These are phyloP conservation scores for Truncatella angustata DNA, from an alignment of 2,329 filamentous ascomycete species.

Conservation along the genomic window DNA sequence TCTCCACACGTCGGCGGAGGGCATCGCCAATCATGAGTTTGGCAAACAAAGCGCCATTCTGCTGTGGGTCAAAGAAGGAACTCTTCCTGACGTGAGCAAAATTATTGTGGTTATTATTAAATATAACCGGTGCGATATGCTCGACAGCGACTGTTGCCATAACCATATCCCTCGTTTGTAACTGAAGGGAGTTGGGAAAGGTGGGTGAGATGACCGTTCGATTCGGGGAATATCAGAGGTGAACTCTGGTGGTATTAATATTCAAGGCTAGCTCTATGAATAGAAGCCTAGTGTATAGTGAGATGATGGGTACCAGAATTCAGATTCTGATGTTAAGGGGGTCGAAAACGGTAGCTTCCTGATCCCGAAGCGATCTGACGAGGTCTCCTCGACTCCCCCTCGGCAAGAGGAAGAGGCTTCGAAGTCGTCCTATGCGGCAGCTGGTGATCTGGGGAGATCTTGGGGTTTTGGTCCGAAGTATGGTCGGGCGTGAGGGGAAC, in stretches of 20 bases:
- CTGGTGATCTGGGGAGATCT: conserved; percentile 67
- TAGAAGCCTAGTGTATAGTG: conserved; percentile 15
- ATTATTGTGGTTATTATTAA: conserved; percentile 42
- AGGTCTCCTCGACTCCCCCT: conserved; percentile 99
- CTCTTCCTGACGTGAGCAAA: conserved; percentile 34
- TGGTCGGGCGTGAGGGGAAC: conserved; percentile 50
- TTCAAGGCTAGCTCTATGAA: neutral
- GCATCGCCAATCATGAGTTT: conserved; percentile 85
- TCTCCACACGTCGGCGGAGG: conserved; percentile 79
- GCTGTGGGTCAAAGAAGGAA: conserved; percentile 35
- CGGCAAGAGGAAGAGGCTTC: conserved; percentile 98
- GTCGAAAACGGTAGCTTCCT: conserved; percentile 92
- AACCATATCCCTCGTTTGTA: conserved; percentile 56
- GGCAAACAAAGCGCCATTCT: conserved; percentile 49
- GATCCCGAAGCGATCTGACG: conserved; percentile 87
- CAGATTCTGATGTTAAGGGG: conserved; percentile 71
- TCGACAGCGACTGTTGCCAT: conserved; percentile 62
- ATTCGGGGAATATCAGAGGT: conserved; percentile 17
- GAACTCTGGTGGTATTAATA: conserved; percentile 16
- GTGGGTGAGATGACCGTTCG: conserved; percentile 16
- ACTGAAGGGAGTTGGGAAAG: conserved; percentile 20
- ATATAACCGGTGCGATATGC: conserved; percentile 49
- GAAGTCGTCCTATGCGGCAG: conserved; percentile 99
- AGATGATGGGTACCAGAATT: conserved; percentile 16
- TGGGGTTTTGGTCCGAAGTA: conserved; percentile 45